Conservation (phyloP, 1,139 yeast genomes). For the Torulaspora globosa region DNA sequence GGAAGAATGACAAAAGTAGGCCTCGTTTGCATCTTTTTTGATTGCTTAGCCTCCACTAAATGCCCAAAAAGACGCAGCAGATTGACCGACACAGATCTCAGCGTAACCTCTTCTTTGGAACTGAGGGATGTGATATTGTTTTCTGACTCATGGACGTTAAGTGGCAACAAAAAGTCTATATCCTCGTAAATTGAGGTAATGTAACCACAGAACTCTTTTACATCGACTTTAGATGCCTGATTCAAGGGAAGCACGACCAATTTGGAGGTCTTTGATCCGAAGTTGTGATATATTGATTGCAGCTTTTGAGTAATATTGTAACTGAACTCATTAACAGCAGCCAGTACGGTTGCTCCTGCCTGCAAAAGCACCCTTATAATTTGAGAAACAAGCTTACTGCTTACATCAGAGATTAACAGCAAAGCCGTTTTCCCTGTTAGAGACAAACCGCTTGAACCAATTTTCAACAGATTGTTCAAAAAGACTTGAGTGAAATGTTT, state of each 20-base stretch:
- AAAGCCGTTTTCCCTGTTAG: slow-evolving; percentile 78
- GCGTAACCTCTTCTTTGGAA: slow-evolving; percentile 78
- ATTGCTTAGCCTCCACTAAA: slow-evolving; percentile 68
- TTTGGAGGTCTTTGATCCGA: slow-evolving; percentile 80
- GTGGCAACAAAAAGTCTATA: slow-evolving; percentile 58
- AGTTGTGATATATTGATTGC: slow-evolving; percentile 80
- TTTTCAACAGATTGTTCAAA: slow-evolving; percentile 77
- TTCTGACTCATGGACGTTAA: slow-evolving; percentile 8
- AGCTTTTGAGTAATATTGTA: slow-evolving; percentile 86
- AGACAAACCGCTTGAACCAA: slow-evolving; percentile 81
- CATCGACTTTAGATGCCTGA: slow-evolving; percentile 89
- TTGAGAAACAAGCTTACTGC: slow-evolving; percentile 92
- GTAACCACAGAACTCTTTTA: slow-evolving; percentile 62
- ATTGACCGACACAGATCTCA: slow-evolving; percentile 64
- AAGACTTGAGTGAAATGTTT: slow-evolving; percentile 63
- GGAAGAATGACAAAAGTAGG: slow-evolving; percentile 93
- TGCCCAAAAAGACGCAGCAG: slow-evolving; percentile 65
- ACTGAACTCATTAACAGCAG: slow-evolving; percentile 87
- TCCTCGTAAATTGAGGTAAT: slow-evolving; percentile 56
- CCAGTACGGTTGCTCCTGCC: slow-evolving; percentile 92
- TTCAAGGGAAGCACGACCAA: slow-evolving; percentile 91
- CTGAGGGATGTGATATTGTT: slow-evolving; percentile 46
- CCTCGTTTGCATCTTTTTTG: slow-evolving; percentile 68
- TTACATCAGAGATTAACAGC: slow-evolving; percentile 91
- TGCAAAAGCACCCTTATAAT: slow-evolving; percentile 81